Percentiles rank a stretch among this genome's conserved stretches.
These are phyloP conservation scores for Sphagnum tenellum DNA, from an alignment of 225 moss, liverwort and hornwort species.

Conservation along the genomic window DNA sequence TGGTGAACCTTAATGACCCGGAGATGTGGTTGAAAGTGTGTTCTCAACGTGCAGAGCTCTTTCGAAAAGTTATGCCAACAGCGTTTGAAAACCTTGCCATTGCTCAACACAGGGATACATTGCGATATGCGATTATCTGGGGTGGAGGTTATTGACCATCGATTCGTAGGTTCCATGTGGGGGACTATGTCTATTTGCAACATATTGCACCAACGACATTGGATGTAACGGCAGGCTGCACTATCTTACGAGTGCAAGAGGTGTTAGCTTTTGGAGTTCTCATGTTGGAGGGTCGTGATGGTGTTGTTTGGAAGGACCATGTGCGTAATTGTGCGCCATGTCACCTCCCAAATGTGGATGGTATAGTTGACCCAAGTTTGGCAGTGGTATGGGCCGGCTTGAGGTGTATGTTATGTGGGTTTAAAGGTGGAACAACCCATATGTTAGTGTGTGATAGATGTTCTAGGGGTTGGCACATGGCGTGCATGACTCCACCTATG, in stretches of 20 bases:
- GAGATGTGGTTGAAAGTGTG: slow-evolving; percentile 2
- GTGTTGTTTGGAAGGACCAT: slow-evolving; percentile 1
- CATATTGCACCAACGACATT: not conserved
- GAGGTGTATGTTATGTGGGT: slow-evolving; percentile 1
- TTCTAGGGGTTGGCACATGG: slow-evolving; percentile 2
- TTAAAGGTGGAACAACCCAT: not conserved
- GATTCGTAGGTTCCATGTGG: slow-evolving; percentile 2
- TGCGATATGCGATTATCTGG: slow-evolving; percentile 1
- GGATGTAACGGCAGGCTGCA: not conserved
- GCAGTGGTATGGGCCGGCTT: slow-evolving; percentile 1
- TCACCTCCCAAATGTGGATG: slow-evolving; percentile 4
- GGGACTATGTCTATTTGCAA: slow-evolving; percentile 13
- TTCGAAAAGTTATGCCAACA: slow-evolving; percentile 2
- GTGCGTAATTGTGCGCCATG: slow-evolving; percentile 5
- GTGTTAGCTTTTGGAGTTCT: slow-evolving; percentile 4
- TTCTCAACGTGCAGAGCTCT: slow-evolving; percentile 3
- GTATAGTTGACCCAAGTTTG: not conserved
- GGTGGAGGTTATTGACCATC: slow-evolving; percentile 3
- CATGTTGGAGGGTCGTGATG: slow-evolving; percentile 6
- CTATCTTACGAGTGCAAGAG: slow-evolving; percentile 6
- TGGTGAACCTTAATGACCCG: slow-evolving; percentile 9
- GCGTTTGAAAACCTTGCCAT: slow-evolving; percentile 8
- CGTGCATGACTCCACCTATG: slow-evolving; percentile 1
- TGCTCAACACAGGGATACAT: slow-evolving; percentile 7
- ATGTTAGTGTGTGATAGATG: slow-evolving; percentile 9